These are phyloP conservation scores for Yamadazyma sp. DNA, from an alignment of 1,139 yeast species.

Conservation along the genomic window DNA sequence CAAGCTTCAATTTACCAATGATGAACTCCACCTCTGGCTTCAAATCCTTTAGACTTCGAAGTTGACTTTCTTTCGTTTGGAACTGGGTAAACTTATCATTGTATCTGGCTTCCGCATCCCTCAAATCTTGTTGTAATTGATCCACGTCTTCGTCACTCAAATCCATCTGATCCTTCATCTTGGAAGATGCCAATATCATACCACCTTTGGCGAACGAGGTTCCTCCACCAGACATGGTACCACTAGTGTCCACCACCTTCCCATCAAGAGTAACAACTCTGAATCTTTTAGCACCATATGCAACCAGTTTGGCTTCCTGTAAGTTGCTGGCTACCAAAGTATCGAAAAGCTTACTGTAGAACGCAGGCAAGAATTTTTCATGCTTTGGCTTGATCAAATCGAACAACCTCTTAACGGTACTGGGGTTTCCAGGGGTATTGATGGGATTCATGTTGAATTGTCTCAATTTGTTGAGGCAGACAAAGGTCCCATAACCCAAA, in stretches of 20 bases:
- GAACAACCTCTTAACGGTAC: slow-evolving; percentile 74
- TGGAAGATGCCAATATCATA: slow-evolving; percentile 49
- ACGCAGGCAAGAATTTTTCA: slow-evolving; percentile 77
- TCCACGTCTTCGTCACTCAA: slow-evolving; percentile 60
- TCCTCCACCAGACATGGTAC: slow-evolving; percentile 98
- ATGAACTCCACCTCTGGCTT: slow-evolving; percentile 70
- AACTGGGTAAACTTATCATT: slow-evolving; percentile 53
- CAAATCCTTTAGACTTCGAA: slow-evolving; percentile 59
- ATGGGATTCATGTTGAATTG: slow-evolving; percentile 59
- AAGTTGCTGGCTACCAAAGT: slow-evolving; percentile 84
- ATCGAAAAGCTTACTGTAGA: slow-evolving; percentile 81
- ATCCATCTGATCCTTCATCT: slow-evolving; percentile 21
- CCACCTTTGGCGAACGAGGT: slow-evolving; percentile 61
- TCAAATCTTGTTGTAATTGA: slow-evolving; percentile 53
- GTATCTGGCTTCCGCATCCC: slow-evolving; percentile 55
- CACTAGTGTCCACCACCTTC: slow-evolving; percentile 88
- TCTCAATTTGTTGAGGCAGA: slow-evolving; percentile 73
- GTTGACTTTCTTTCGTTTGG: slow-evolving; percentile 58
- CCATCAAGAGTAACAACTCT: slow-evolving; percentile 95
- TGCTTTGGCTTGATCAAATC: slow-evolving; percentile 76
- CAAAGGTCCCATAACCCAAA: slow-evolving; percentile 87
- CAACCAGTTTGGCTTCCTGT: slow-evolving; percentile 81
- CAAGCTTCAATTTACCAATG: slow-evolving; percentile 61
- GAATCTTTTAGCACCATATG: slow-evolving; percentile 78
- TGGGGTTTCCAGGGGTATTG: slow-evolving; percentile 67